Base-by-base conservation (phyloP, 2,329 filamentous ascomycete genomes). In the Exserohilum rostratum region DNA sequence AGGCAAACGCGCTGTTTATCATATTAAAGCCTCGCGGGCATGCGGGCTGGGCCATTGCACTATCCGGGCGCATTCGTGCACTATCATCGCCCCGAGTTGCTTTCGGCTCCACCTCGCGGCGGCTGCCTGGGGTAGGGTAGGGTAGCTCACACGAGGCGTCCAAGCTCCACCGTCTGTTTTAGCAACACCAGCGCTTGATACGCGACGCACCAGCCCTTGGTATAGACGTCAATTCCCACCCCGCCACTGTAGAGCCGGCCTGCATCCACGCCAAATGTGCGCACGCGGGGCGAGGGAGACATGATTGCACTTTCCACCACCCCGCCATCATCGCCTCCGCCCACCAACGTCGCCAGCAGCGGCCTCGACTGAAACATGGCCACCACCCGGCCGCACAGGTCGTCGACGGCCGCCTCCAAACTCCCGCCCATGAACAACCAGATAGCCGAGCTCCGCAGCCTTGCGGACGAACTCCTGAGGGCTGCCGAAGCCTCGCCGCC, bases 361-460 rank as follows among this genome's bases (percentile, higher is more conserved):
- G 65, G 66, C 60, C 61, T 60, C 53, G 62, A 57, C 39, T 70
- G 65, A 74, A n/a, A 64, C 50, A 76, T 75, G 72, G 66, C 68
- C 46, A 66, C 67, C 12, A 58, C 68, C 29, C 71, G 71, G 63
- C 73, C 67, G 35, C 72, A 75, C 59, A 62, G 72, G 55, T 74
- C 73, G 50, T 75, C 73, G 45, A 74, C 72, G 50, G 71, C 73
- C 45, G 71, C 73, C 57, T 75, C 73, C 51, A 62, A 69, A 60
- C 59, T 83, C 45, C 78, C 80, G 58, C 74, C 82, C 47, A 82
- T 78, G 49, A 84, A 85, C 60, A 86, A 88, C 75, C 82, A 75
- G 62, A 73, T 72, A 48, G 69, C 66, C 37, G 74, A 77, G 62
- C 68, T 77, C 50, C 73, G 70, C 22, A 69, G 64, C 51, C 73